Evolutionary conservation across 2,329 filamentous ascomycete genomes (phyloP).

Genomic region (Stachybotrys chartarum): DNA sequence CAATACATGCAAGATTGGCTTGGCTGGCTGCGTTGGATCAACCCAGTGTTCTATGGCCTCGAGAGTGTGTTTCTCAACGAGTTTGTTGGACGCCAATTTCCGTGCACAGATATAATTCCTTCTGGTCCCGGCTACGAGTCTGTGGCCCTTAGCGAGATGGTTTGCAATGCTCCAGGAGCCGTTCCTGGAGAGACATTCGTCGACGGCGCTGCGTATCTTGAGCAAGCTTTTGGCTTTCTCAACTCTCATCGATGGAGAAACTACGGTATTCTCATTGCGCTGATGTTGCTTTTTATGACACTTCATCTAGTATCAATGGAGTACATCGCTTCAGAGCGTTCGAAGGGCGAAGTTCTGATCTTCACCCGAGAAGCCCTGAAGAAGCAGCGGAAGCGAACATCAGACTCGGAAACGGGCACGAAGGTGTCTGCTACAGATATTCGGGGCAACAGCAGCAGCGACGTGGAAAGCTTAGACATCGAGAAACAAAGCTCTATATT

Average conservation of each 20-base stretch:
- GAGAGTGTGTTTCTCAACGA: slow-evolving; percentile 59
- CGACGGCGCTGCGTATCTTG: slow-evolving; percentile 38
- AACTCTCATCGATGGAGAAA: slow-evolving; percentile 44
- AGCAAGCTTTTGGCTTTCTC: slow-evolving; percentile 37
- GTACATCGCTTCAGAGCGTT: slow-evolving; percentile 36
- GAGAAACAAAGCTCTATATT: slow-evolving; percentile 34
- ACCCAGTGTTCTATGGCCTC: slow-evolving; percentile 55
- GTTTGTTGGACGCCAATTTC: slow-evolving; percentile 38
- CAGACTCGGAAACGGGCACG: not conserved
- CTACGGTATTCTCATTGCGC: slow-evolving; percentile 44
- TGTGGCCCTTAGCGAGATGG: not conserved
- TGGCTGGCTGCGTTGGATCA: slow-evolving; percentile 59
- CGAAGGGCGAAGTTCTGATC: slow-evolving; percentile 53
- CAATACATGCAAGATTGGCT: slow-evolving; percentile 40
- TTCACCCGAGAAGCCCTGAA: slow-evolving; percentile 37
- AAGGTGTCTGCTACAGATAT: not conserved
- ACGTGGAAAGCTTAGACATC: no score
- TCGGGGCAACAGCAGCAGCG: not conserved
- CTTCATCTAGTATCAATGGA: slow-evolving; percentile 43
- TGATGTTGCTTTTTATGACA: slow-evolving; percentile 36
- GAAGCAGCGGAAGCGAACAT: not conserved
- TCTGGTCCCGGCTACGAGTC: slow-evolving; percentile 6
- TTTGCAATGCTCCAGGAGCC: slow-evolving; percentile 31
- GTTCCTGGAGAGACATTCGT: slow-evolving; percentile 34
- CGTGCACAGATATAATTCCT: slow-evolving; percentile 33